These are phyloP conservation scores for Alopecurus myosuroides DNA, from an alignment of 176 grass and related monocot species.

Conservation along the genomic window DNA sequence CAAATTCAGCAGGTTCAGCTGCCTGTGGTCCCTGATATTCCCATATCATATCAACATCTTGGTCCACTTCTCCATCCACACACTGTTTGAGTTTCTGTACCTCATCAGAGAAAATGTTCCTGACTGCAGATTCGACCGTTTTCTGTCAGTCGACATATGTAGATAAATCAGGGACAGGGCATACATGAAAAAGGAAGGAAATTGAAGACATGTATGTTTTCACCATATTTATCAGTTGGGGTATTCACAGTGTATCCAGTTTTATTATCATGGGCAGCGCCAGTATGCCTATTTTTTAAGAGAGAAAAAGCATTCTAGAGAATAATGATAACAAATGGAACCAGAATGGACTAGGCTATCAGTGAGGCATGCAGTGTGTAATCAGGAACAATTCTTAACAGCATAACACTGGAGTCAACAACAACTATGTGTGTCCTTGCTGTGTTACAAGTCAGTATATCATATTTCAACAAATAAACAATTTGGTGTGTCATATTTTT, in stretches of 20 bases:
- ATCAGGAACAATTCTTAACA: background rate
- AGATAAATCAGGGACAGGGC: constrained; percentile 13
- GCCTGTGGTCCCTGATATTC: constrained; percentile 58
- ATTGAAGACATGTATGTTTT: background rate
- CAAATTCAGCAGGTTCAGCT: constrained; percentile 35
- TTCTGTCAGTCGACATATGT: constrained; percentile 37
- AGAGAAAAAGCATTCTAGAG: background rate
- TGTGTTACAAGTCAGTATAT: background rate
- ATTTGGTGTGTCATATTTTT: background rate
- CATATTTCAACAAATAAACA: constrained; percentile 3
- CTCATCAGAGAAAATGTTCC: constrained; percentile 75
- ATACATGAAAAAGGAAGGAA: constrained; percentile 14
- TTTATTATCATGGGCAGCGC: background rate
- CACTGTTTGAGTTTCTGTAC: constrained; percentile 70
- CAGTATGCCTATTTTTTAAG: background rate
- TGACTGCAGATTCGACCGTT: constrained; percentile 52
- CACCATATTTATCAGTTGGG: background rate
- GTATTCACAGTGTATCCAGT: background rate
- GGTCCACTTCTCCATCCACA: constrained; percentile 18
- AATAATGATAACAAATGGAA: background rate
- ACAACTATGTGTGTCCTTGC: background rate
- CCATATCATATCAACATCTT: constrained; percentile 65
- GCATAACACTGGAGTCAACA: background rate
- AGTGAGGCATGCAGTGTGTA: background rate
- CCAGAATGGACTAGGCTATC: background rate